These are phyloP conservation scores for Scheffersomyces insectosa DNA, from an alignment of 1,139 yeast genomes.

Conservation along the genomic window DNA sequence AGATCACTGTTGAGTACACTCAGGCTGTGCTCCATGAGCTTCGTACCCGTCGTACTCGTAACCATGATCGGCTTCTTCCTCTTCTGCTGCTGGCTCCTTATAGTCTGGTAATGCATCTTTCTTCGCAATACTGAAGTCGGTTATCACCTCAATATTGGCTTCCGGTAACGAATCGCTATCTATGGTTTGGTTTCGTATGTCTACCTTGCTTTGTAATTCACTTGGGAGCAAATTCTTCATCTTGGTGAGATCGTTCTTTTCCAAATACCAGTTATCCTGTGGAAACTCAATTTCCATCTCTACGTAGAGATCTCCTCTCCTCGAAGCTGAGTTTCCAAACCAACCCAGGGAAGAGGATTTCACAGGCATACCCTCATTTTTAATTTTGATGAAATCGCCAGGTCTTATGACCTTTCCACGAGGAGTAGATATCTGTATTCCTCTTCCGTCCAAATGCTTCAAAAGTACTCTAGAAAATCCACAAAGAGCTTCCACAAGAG, in stretches of 20 bases:
- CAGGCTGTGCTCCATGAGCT: constrained; percentile 30
- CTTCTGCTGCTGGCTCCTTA: constrained; percentile 14
- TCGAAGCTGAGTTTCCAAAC: constrained; percentile 27
- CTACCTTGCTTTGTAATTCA: constrained; percentile 25
- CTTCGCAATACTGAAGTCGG: constrained; percentile 40
- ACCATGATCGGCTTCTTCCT: constrained; percentile 15
- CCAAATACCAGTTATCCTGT: constrained; percentile 74
- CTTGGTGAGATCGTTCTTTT: constrained; percentile 57
- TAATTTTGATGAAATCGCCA: constrained; percentile 64
- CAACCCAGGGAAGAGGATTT: constrained; percentile 33
- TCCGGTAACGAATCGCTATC: constrained; percentile 29
- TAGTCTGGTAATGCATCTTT: constrained; percentile 38
- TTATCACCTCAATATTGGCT: constrained; percentile 41
- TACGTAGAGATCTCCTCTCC: constrained; percentile 74
- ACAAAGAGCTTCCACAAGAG: constrained; percentile 78
- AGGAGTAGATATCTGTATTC: constrained; percentile 62
- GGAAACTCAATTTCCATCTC: constrained; percentile 80
- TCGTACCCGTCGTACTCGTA: constrained; percentile 11
- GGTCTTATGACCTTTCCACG: constrained; percentile 82
- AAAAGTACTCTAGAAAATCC: constrained; percentile 72
- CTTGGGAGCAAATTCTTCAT: constrained; percentile 58
- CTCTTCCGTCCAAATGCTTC: constrained; percentile 82
- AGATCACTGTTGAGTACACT: constrained; percentile 43
- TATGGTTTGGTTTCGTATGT: constrained; percentile 23
- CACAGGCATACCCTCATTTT: constrained; percentile 87